Base-by-base conservation (phyloP, 768 basidiomycete genomes). In the Inosperma sp. region DNA sequence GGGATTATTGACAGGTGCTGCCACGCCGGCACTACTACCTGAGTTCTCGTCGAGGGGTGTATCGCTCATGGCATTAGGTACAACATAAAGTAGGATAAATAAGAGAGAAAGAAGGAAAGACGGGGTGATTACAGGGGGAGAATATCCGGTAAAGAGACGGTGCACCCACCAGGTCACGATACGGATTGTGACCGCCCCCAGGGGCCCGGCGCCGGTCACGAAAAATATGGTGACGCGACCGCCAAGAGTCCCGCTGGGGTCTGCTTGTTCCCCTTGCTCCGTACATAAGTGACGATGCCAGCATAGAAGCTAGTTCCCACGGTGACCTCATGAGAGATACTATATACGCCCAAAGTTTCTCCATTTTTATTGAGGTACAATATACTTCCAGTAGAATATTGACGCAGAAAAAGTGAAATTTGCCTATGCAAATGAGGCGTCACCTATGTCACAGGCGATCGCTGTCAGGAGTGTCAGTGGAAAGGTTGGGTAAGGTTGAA, bases 201-300 rank as follows among this genome's bases (percentile, higher is more conserved):
- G 21, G 25, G 8, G 21, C 29, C 23, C 16, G 45, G 34, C 30
- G 21, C 36, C n/a, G n/a, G 44, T 43, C 45, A 43, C 44, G 43
- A 31, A 47, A 40, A 23, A 40, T 31, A 36, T 45, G 13, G 51
- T 47, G 51, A 52, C 51, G 23, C 27, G 51, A 44, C 44, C 23
- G 7, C 43, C 27, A 14, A 29, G 42, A 52, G 39, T 40, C 25
- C 44, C 43, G 29, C 51, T 52, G 33, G 51, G 51, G 51, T 52
- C 51, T 52, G 27, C 51, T 40, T 36, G 49, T 43, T 34, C 49
- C 16, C 33, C 19, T 39, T n/a, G n/a, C n/a, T n/a, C n/a, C n/a
- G n/a, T n/a, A n/a, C n/a, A n/a, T n/a, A n/a, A n/a, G n/a, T n/a
- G n/a, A n/a, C n/a, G n/a, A n/a, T n/a, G n/a, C n/a, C n/a, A n/a